These are phyloP conservation scores for Penicillium verhagenii DNA, from an alignment of 495 filamentous ascomycete species.

Conservation along the genomic window DNA sequence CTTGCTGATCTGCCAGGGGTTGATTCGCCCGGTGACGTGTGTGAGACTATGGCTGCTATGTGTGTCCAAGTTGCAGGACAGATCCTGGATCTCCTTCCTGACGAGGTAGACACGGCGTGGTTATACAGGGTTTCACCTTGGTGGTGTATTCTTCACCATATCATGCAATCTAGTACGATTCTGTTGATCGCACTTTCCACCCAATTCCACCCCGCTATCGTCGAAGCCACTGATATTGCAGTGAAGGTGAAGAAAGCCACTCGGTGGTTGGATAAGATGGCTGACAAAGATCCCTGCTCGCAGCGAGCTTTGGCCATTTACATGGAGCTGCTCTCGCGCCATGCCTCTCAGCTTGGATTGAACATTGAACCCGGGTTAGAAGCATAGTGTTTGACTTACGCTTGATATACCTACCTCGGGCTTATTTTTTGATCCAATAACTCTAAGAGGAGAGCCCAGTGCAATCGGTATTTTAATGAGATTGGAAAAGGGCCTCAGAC, in stretches of 20 bases:
- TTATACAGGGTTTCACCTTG: constrained; percentile 53
- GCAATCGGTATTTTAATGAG: no score
- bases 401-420: no score
- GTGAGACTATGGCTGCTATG: constrained; percentile 45
- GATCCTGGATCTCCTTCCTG: constrained; percentile 49
- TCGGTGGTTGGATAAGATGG: constrained; percentile 49
- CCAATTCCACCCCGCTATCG: constrained; percentile 33
- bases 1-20: constrained; percentile 22
- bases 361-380: no score
- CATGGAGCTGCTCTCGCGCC: constrained; percentile 20
- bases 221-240: constrained; percentile 37
- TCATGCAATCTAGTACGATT: constrained; percentile 58
- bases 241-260: constrained; percentile 48
- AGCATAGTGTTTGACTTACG: no score
- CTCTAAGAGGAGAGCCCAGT: no score
- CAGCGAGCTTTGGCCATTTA: constrained; percentile 41
- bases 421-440: no score
- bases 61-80: constrained; percentile 52
- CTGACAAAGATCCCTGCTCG: constrained; percentile 42
- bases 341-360: constrained; percentile 1
- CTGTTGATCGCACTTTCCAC: constrained; percentile 55
- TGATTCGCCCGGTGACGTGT: constrained; percentile 32
- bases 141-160: constrained; percentile 60
- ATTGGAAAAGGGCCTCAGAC: no score
- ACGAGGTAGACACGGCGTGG: constrained; percentile 26